Conservation (phyloP, 352 stramenopile species). For the Phytopythium litorale region DNA sequence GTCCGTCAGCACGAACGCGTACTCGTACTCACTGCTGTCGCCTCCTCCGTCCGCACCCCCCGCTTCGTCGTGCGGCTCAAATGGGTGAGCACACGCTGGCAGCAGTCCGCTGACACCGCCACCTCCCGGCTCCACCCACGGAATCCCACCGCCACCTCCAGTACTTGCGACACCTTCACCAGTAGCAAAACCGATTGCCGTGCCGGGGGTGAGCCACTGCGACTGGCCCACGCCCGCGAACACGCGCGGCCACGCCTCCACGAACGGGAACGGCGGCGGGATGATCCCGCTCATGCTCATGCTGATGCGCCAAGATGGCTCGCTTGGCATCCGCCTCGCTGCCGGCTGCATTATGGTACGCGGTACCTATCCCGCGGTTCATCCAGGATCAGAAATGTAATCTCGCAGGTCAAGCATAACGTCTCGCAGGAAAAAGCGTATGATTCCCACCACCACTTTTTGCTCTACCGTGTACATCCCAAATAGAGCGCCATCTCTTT, state of each 20-base stretch:
- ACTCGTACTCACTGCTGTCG: conserved; percentile 56
- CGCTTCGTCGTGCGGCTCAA: not conserved
- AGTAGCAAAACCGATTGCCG: not conserved
- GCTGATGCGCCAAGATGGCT: no score
- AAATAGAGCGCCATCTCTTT: not conserved
- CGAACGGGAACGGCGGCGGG: conserved; percentile 78
- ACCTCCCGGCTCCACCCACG: not conserved
- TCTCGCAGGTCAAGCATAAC: not conserved
- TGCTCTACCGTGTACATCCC: not conserved
- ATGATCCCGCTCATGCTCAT: conserved; percentile 45
- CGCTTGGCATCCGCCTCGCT: no score
- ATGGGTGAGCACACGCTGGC: no score
- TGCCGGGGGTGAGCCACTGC: conserved; percentile 48
- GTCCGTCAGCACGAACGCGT: conserved; percentile 65
- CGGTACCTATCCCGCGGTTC: not conserved
- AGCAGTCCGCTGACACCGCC: not conserved
- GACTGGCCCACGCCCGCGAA: conserved; percentile 29
- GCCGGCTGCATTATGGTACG: not conserved
- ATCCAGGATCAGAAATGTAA: no score
- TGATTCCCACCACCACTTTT: not conserved
- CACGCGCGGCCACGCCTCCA: conserved; percentile 52
- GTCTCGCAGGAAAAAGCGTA: not conserved
- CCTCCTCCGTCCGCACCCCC: conserved; percentile 10
- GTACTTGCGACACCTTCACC: not conserved
- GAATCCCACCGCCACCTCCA: not conserved